Conservation (phyloP, 148 eudicot species). For the Agrostemma githago region DNA sequence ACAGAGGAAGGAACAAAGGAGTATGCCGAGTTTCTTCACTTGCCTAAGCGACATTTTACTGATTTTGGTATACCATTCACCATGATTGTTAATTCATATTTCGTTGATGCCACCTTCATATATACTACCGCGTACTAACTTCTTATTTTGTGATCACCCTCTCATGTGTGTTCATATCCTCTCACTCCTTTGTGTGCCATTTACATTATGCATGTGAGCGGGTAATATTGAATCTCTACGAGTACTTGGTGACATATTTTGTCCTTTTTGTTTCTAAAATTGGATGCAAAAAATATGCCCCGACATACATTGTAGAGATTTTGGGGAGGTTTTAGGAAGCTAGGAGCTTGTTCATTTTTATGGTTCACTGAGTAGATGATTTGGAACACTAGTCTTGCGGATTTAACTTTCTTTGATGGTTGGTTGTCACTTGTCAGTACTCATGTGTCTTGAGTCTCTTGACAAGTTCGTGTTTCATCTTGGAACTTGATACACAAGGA, state of each 20-base stretch:
- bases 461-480: not conserved
- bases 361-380: not conserved
- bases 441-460: not conserved
- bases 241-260: not conserved
- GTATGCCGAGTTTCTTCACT: constrained; percentile 86
- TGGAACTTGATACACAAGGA: not conserved
- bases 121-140: not conserved
- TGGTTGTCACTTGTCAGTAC: not conserved
- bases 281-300: not conserved
- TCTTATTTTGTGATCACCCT: not conserved
- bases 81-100: not conserved
- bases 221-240: not conserved
- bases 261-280: not conserved
- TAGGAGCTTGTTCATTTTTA: not conserved
- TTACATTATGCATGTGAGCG: not conserved
- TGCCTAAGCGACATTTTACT: constrained; percentile 61
- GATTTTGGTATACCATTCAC: constrained; percentile 56
- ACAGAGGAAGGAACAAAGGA: constrained; percentile 71
- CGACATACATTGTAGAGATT: not conserved
- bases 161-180: not conserved
- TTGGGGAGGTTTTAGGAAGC: not conserved
- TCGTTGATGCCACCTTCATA: not conserved
- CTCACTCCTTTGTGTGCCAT: not conserved
- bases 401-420: too few relatives aligned
- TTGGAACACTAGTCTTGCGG: not conserved